These are phyloP conservation scores for Plantago elongata DNA, from an alignment of 257 asterid genomes.

Conservation along the genomic window DNA sequence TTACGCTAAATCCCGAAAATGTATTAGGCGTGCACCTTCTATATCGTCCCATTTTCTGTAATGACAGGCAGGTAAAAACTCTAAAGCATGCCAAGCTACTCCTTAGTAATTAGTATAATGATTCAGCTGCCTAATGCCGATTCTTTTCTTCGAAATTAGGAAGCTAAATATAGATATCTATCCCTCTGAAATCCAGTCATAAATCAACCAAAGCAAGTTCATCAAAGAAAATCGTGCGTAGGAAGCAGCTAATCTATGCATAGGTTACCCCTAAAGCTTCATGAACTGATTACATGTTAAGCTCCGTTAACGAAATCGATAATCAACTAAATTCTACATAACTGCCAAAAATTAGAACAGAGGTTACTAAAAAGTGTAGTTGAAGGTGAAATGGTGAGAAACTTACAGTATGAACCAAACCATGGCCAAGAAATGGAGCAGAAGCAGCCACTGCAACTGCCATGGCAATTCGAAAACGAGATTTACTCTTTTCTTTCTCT, in stretches of 20 bases:
- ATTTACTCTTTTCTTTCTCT: background rate
- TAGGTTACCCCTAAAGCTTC: too few relatives aligned
- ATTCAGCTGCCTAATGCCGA: conserved; percentile 5
- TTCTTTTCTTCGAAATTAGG: background rate
- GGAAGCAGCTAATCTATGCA: too few relatives aligned
- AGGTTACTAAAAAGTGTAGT: background rate
- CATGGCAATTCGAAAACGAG: conserved; percentile 34
- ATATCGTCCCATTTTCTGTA: conserved; percentile 42
- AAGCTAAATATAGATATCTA: background rate
- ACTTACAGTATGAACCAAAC: conserved; percentile 43
- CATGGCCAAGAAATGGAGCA: conserved; percentile 56
- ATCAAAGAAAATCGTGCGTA: too few relatives aligned
- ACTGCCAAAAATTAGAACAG: background rate
- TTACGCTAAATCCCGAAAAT: conserved; percentile 32
- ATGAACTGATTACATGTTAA: too few relatives aligned
- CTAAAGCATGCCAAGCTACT: background rate
- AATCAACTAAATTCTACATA: background rate
- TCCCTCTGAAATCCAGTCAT: background rate
- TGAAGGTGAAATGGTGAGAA: conserved; percentile 8
- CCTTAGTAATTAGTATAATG: conserved; percentile 1
- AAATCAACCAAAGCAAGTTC: background rate
- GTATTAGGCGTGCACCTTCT: conserved; percentile 22
- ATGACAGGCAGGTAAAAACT: background rate
- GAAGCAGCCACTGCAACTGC: conserved; percentile 62
- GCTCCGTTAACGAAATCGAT: background rate